Evolutionary conservation across 1,139 yeast species (phyloP), one percentile per base, ranked within the genome.

Genomic region (Saccharomyces uvarum): DNA sequence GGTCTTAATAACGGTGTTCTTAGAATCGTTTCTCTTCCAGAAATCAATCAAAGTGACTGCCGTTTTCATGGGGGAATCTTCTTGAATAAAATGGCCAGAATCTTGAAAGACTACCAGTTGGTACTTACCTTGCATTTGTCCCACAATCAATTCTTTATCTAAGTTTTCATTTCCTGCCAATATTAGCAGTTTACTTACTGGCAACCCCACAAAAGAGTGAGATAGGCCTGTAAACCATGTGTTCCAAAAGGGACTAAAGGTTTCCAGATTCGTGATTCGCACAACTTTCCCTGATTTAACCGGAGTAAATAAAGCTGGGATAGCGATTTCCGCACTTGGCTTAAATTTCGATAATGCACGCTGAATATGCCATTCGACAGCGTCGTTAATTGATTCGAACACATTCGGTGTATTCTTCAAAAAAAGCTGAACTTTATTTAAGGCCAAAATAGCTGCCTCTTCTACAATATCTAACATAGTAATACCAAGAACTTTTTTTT

Each of bases 101-200:
- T 82, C 84, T 64, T 81, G 84, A 69, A 90, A 86, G 3, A 90
- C 95, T 14, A 88, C 83, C 50, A 93, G 76, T 70, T 93, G 99
- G 69, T 86, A 93, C 66, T 88, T 89, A 0, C 95, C 95, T 71
- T 91, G 98, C 99, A 93, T 93, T 71, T 95, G 99, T 0, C 97
- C 99, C 55, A 93, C 84, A 68, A 90, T 89, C 47, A 93, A 74
- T 49, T 80, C 80, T 59, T 86, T 89, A 70, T 95, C 99, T 29
- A 95, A 75, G 8, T 88, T 82, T 64, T 93, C 97, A 56, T 91
- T 88, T 3, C 96, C 96, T 0, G 98, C 95, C n/a, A 93, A 72
- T 1, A 93, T 77, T 49, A 93, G 75, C 53, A 93, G 64, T 63
- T 89, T 86, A 0, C 93, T 83, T 0, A 86, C 78, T 0, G 79